Percentiles rank a stretch among this genome's conserved stretches.
Evolutionary conservation across 2,329 filamentous ascomycete species (phyloP).

Genomic region (Aspergillus calidoustus): DNA sequence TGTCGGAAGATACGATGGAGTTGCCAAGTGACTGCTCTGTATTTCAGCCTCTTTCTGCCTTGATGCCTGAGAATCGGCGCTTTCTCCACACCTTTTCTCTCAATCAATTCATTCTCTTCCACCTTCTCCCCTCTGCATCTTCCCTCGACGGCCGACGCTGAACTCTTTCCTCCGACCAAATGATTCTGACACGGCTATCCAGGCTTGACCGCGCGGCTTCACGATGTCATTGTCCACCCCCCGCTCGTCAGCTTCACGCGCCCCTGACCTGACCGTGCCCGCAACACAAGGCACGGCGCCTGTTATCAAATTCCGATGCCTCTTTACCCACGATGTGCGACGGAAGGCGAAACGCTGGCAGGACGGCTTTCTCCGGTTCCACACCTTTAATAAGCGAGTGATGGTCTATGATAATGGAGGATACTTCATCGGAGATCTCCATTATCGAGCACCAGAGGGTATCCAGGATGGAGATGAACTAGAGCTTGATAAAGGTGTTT

Average conservation of each 20-base stretch:
- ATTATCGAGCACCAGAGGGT: slow-evolving; percentile 73
- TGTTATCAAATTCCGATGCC: slow-evolving; percentile 81
- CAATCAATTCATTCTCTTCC: background rate
- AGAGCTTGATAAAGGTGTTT: slow-evolving; percentile 73
- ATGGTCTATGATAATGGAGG: slow-evolving; percentile 87
- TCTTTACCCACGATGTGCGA: slow-evolving; percentile 83
- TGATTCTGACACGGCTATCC: slow-evolving; percentile 18
- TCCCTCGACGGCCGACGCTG: background rate
- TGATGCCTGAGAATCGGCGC: slow-evolving; percentile 7
- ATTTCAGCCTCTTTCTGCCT: slow-evolving; percentile 7
- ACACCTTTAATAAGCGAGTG: slow-evolving; percentile 86
- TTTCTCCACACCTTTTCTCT: slow-evolving; percentile 3
- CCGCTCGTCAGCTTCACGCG: slow-evolving; percentile 24
- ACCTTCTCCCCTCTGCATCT: background rate
- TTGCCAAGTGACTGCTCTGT: background rate
- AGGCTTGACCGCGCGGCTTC: slow-evolving; percentile 16
- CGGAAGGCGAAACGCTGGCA: slow-evolving; percentile 93
- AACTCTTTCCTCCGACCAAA: slow-evolving; percentile 15
- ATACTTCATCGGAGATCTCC: slow-evolving; percentile 81
- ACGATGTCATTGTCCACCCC: slow-evolving; percentile 28
- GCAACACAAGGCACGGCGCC: slow-evolving; percentile 68
- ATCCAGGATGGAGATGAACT: slow-evolving; percentile 83
- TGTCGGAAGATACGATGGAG: background rate
- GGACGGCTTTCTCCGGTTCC: slow-evolving; percentile 84
- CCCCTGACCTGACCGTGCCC: slow-evolving; percentile 39